Evolutionary conservation across 768 basidiomycete species (phyloP).

Genomic region (Pholiota molesta): DNA sequence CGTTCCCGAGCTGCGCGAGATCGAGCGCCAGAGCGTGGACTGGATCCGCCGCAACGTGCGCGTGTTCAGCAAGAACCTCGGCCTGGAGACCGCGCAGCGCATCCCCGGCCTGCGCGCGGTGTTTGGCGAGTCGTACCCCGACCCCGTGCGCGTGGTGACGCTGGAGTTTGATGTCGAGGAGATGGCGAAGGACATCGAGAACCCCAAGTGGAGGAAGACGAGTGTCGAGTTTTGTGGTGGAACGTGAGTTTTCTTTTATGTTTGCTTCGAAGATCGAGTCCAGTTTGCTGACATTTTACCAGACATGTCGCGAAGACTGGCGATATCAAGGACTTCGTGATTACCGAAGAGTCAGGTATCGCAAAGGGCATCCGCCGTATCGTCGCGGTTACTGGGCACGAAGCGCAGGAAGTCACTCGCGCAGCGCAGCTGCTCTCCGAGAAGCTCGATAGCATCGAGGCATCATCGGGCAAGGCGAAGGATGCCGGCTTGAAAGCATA

Average conservation of each 20-base stretch:
- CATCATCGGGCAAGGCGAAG: slow-evolving; percentile 73
- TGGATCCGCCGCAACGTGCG: slow-evolving; percentile 91
- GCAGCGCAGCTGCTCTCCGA: slow-evolving; percentile 63
- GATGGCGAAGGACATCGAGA: slow-evolving; percentile 82
- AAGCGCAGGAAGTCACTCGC: slow-evolving; percentile 82
- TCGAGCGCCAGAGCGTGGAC: slow-evolving; percentile 81
- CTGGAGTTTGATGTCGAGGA: slow-evolving; percentile 88
- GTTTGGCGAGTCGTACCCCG: slow-evolving; percentile 97
- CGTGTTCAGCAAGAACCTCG: slow-evolving; percentile 87
- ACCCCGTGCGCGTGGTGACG: slow-evolving; percentile 94
- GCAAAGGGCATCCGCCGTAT: slow-evolving; percentile 97
- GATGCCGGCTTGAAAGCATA: slow-evolving; percentile 87
- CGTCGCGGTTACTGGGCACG: slow-evolving; percentile 91
- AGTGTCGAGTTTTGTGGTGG: slow-evolving; percentile 99
- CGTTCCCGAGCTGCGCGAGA: slow-evolving; percentile 74
- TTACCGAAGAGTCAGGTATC: slow-evolving; percentile 95
- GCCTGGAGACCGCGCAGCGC: slow-evolving; percentile 74
- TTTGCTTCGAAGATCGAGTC: not conserved
- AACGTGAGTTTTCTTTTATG: slow-evolving; percentile 60
- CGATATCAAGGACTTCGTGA: slow-evolving; percentile 95
- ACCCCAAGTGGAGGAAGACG: slow-evolving; percentile 88
- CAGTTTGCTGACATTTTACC: not conserved
- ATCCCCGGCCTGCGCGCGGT: slow-evolving; percentile 96
- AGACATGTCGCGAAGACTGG: slow-evolving; percentile 97
- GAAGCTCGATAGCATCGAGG: slow-evolving; percentile 64